Percentiles rank a stretch among this genome's conserved stretches.
These are phyloP conservation scores for Saururus chinensis DNA, from an alignment of 164 flowering plant species.

Conservation along the genomic window DNA sequence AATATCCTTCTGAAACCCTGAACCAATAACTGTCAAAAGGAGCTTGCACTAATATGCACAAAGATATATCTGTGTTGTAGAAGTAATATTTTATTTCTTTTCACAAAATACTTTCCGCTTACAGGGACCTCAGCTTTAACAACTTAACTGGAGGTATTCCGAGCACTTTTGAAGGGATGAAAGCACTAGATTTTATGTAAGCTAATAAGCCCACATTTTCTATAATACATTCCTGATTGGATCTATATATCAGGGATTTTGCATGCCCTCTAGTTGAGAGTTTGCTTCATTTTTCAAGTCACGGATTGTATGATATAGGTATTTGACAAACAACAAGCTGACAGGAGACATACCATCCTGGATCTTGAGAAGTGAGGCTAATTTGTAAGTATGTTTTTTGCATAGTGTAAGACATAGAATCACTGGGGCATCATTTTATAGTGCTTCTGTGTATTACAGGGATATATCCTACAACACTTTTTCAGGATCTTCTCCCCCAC, in stretches of 20 bases:
- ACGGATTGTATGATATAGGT: slow-evolving; percentile 29
- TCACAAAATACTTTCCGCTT: not conserved
- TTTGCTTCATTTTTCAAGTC: no score
- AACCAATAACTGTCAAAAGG: no score
- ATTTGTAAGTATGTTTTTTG: slow-evolving; percentile 31
- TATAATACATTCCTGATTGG: no score
- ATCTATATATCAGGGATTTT: no score
- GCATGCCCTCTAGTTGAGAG: no score
- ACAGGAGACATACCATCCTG: slow-evolving; percentile 48
- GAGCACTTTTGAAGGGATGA: slow-evolving; percentile 4
- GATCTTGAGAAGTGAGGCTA: slow-evolving; percentile 19
- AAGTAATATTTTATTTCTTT: not conserved
- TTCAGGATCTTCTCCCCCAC: slow-evolving; percentile 17
- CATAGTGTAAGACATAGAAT: not conserved
- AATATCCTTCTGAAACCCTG: no score
- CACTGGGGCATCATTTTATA: not conserved
- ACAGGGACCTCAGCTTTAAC: slow-evolving; percentile 73
- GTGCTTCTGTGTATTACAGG: slow-evolving; percentile 30
- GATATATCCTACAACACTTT: slow-evolving; percentile 78
- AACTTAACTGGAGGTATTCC: slow-evolving; percentile 60
- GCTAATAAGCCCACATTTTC: not conserved
- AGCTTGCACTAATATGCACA: no score
- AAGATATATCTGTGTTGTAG: no score
- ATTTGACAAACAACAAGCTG: slow-evolving; percentile 51
- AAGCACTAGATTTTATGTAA: slow-evolving; percentile 13